Evolutionary conservation across 179 eudicot species (phyloP).

Genomic region (Heliamphora pulchella): DNA sequence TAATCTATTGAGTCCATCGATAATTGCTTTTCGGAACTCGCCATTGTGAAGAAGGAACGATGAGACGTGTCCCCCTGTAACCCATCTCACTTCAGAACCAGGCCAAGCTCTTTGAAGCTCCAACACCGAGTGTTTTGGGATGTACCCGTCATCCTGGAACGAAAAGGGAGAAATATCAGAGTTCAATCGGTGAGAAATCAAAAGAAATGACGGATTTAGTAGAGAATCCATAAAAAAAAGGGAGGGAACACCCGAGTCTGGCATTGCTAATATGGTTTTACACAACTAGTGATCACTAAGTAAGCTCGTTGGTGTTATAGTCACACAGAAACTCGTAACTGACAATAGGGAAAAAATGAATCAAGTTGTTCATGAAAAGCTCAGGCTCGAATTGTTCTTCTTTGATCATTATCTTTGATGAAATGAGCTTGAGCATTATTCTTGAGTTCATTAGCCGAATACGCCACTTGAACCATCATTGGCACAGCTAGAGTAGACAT

Average conservation of each 20-base stretch:
- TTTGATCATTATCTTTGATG: too few relatives aligned
- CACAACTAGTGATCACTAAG: background rate
- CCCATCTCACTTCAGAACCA: constrained; percentile 99
- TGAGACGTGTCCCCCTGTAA: constrained; percentile 89
- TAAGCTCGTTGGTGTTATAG: background rate
- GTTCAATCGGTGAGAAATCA: background rate
- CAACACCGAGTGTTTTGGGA: constrained; percentile 89
- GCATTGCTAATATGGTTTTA: background rate
- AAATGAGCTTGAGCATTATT: too few relatives aligned
- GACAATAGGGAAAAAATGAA: too few relatives aligned
- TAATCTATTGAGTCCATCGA: constrained; percentile 75
- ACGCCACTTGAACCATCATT: too few relatives aligned
- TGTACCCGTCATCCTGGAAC: constrained; percentile 92
- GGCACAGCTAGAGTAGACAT: too few relatives aligned
- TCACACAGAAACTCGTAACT: background rate
- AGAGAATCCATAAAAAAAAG: background rate
- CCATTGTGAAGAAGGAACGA: constrained; percentile 84
- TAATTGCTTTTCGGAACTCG: constrained; percentile 74
- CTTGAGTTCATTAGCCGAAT: too few relatives aligned
- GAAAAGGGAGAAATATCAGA: background rate
- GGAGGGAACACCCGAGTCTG: background rate
- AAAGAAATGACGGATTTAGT: background rate
- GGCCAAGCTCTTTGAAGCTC: constrained; percentile 99
- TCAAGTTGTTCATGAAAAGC: too few relatives aligned
- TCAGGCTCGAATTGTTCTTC: too few relatives aligned